Evolutionary conservation across 78 protist species (phyloP), one percentile per base, ranked within the genome.

Genomic region (Monocercomonoides exilis): DNA sequence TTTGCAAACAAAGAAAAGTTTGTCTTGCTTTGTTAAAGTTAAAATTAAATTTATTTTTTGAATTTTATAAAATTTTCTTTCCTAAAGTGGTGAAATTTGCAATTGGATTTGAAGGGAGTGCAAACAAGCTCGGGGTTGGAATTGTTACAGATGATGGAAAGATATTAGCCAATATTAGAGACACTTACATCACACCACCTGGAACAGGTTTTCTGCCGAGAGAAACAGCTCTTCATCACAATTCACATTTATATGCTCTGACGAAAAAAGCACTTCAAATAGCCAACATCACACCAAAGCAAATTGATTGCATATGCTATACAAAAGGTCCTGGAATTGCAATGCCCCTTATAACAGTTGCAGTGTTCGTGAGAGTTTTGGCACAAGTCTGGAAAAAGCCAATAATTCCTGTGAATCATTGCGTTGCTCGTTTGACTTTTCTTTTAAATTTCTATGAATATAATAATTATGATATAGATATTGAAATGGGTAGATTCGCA

Each of bases 291-390:
- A 84, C 85, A 32, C 91, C 94, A 32, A 45, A 46, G 0, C 91
- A 95, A 33, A 42, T 96, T 0, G 92, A 63, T 63, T 43, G 79
- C 77, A 33, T 96, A 2, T 88, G 93, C 45, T 96, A 91, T 88
- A 96, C 98, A 0, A 95, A 96, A 41, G 97, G 98, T 1, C 99
- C 99, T 0, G 99, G 99, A 3, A 97, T 97, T 98, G 98, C 97
- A 44, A 96, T 93, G 3, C 98, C 98, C 0, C 86, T 97, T 2
- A 86, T 85, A 5, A 41, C 92, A 0, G 96, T 91, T 4, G 98
- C 98, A 1, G 94, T 96, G 1, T 92, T 86, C 0, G 99, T 95
- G n/a, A 80, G 99, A 6, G 89, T 90, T 64, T 91, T 96, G 3
- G 87, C 97, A 3, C 99, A 93, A 80, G 90, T 98, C 81, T 96